Percentiles rank a stretch among this genome's conserved stretches.
phyloP scores from a whole-genome alignment of 352 stramenopile species.

The Globisporangium camurandrum region DNA sequence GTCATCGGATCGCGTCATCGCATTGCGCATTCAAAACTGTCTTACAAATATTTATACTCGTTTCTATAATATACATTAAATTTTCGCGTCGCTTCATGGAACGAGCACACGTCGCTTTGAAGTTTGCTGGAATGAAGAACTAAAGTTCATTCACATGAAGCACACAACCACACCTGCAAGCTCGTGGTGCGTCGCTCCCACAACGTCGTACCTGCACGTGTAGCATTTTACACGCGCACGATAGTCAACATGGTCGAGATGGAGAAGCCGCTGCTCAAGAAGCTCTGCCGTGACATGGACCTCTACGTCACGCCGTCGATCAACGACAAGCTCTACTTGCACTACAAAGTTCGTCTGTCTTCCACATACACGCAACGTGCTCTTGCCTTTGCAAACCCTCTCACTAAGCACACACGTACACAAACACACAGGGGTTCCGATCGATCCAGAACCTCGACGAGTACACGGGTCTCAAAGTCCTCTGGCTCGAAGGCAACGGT shows the following conservation, averaged over 20 bases:
- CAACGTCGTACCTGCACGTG: no score
- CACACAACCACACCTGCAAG: no score
- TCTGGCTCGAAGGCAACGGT: conserved; percentile 94
- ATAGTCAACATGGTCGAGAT: conserved; percentile 91
- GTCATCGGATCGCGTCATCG: no score
- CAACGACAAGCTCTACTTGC: conserved; percentile 95
- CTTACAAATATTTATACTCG: no score
- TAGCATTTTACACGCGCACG: no score
- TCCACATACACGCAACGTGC: background rate
- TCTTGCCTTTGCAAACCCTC: background rate
- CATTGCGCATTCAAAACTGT: no score
- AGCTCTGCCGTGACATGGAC: conserved; percentile 87
- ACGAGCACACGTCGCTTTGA: no score
- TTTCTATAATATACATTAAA: no score
- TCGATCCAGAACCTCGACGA: conserved; percentile 92
- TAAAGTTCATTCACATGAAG: no score
- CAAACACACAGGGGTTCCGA: conserved; percentile 62
- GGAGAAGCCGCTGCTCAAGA: conserved; percentile 82
- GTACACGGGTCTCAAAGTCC: conserved; percentile 90
- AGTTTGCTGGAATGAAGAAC: no score
- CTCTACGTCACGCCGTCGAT: conserved; percentile 88
- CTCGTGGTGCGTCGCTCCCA: no score
- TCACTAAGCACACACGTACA: background rate
- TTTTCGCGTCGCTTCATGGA: no score
- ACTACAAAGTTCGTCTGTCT: conserved; percentile 80